phyloP scores from a whole-genome alignment of 257 asterid species.

The Capsicum baccatum region DNA sequence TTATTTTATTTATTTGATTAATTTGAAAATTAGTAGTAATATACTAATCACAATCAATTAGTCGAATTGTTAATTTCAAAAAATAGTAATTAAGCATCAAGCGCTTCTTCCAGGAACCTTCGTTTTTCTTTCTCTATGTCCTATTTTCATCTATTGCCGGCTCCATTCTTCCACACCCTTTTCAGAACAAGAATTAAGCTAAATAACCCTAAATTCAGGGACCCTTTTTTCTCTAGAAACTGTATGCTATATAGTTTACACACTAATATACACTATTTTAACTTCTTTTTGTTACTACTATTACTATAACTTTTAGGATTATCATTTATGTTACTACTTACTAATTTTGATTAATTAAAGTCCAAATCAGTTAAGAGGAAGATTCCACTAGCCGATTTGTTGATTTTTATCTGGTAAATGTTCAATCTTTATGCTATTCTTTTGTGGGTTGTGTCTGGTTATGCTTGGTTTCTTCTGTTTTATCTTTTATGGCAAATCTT shows the following conservation, averaged over 20 bases:
- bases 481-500: slow-evolving; percentile 4
- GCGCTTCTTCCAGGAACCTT: slow-evolving; percentile 68
- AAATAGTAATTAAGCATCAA: slow-evolving; percentile 26
- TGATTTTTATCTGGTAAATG: slow-evolving; percentile 23
- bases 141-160: slow-evolving; percentile 31
- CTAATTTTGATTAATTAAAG: background rate
- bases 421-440: slow-evolving; percentile 18
- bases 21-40: background rate
- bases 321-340: background rate
- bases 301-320: background rate
- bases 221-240: background rate
- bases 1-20: background rate
- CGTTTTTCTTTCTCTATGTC: slow-evolving; percentile 37
- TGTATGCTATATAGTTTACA: too few relatives aligned
- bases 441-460: background rate
- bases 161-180: slow-evolving; percentile 7
- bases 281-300: slow-evolving; percentile 8
- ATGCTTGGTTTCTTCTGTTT: background rate
- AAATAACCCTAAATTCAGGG: background rate
- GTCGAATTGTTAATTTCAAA: background rate
- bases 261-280: background rate
- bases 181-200: background rate
- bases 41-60: background rate
- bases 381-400: background rate
- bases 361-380: background rate